Base-by-base conservation (phyloP, 1,284 basidiomycete species). In the Coniophora puteana region DNA sequence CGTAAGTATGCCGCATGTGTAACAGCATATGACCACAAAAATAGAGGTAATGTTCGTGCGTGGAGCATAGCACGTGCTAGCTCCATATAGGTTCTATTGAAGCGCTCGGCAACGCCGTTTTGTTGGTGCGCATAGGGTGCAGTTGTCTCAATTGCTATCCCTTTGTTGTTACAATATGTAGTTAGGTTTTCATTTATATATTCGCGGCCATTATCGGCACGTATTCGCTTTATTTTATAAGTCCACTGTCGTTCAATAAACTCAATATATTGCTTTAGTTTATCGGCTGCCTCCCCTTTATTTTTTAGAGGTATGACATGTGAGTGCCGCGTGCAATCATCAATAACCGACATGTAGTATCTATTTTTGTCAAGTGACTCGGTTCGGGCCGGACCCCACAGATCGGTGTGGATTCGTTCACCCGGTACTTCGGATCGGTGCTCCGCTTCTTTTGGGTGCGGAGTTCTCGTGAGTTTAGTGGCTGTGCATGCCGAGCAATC, bases 401-500 rank as follows among this genome's bases (percentile, higher is more conserved):
- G 16, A 11, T 49, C 46, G 46, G 45, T 43, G 17, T 49, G 29
- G 0, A 49, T 22, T 0, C 12, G 7, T 8, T 49, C 31, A 5
- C 47, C 14, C 4, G 2, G 16, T 2, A 24, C 21, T 1, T 6
- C 20, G 0, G 43, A 38, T 3, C 10, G 13, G 4, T 45, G 27
- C 1, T 31, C 31, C 11, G 40, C 1, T 8, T 25, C 4, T 17
- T 5, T n/a, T 11, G 36, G 26, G 26, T 28, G 30, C 6, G 36
- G 18, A 8, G 36, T 20, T 8, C n/a, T 25, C 7, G 48, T 44
- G 37, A 44, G 44, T 24, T 50, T 50, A 21, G 41, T 38, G 3
- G 47, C 49, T 0, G 34, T 35, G 24, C 42, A 48, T 3, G 43
- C 43, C 35, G 47, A 21, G 12, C 46, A 49, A 1, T 35, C 41